phyloP scores from a whole-genome alignment of 2,329 filamentous ascomycete genomes.

The Penicillium sp. region DNA sequence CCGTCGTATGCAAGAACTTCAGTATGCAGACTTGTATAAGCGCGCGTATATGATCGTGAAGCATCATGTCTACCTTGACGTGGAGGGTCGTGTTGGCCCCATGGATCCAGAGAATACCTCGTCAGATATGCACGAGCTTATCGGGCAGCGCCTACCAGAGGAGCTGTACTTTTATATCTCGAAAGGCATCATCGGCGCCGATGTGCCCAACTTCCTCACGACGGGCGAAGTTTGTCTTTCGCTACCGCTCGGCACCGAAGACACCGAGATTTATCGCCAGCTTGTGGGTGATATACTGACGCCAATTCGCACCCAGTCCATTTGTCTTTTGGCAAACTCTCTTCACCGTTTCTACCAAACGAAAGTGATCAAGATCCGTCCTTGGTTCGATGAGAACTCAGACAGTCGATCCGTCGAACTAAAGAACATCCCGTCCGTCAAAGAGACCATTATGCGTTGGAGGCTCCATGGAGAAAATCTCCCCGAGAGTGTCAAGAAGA shows the following conservation, averaged over 20 bases:
- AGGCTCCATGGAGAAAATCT: conserved; percentile 59
- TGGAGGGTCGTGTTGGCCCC: conserved; percentile 72
- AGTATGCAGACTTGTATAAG: conserved; percentile 82
- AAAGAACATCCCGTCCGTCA: conserved; percentile 51
- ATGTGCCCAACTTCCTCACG: conserved; percentile 76
- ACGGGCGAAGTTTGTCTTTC: conserved; percentile 72
- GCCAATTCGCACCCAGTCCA: conserved; percentile 68
- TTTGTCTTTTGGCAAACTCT: conserved; percentile 72
- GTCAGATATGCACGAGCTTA: conserved; percentile 79
- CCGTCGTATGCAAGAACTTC: conserved; percentile 63
- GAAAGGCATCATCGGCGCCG: conserved; percentile 72
- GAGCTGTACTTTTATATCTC: conserved; percentile 91
- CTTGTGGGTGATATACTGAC: conserved; percentile 72
- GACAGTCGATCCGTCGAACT: conserved; percentile 61
- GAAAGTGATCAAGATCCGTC: conserved; percentile 70
- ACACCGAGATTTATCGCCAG: conserved; percentile 73
- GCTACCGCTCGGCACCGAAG: conserved; percentile 80
- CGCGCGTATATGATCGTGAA: conserved; percentile 80
- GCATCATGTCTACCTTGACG: conserved; percentile 78
- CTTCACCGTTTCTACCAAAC: conserved; percentile 80
- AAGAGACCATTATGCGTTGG: conserved; percentile 62
- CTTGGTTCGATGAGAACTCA: conserved; percentile 77
- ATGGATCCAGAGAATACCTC: conserved; percentile 71
- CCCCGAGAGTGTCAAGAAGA: conserved; percentile 42
- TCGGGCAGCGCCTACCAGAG: conserved; percentile 82